A percentile compares a stretch with the other conserved stretches of the same genome.
phyloP scores from a whole-genome alignment of 192 early-diverging fungal species.

The Oehlia diaphana region DNA sequence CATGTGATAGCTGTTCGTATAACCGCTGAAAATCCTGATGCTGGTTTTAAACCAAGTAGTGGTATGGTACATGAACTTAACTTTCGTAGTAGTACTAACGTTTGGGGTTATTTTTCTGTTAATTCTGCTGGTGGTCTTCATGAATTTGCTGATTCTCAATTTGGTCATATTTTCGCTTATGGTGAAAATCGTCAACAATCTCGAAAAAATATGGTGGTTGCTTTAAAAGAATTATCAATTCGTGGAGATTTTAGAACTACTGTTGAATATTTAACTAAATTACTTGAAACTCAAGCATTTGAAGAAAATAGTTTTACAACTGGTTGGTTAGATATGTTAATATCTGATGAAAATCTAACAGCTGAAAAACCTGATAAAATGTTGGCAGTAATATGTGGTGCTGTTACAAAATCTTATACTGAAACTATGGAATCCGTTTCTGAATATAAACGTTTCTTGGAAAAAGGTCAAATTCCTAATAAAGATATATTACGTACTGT shows the following conservation, averaged over 20 bases:
- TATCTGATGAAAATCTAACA: slow-evolving; percentile 81
- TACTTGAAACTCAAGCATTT: slow-evolving; percentile 89
- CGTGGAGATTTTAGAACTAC: slow-evolving; percentile 98
- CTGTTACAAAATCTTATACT: slow-evolving; percentile 80
- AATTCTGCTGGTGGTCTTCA: slow-evolving; percentile 93
- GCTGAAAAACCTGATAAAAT: slow-evolving; percentile 89
- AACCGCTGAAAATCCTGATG: slow-evolving; percentile 99
- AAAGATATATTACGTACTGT: slow-evolving; percentile 72
- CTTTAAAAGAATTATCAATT: slow-evolving; percentile 96
- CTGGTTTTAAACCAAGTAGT: slow-evolving; percentile 97
- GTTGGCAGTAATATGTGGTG: slow-evolving; percentile 90
- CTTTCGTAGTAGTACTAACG: slow-evolving; percentile 92
- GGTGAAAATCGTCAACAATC: slow-evolving; percentile 92
- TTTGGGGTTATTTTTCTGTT: slow-evolving; percentile 99
- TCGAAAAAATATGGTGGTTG: slow-evolving; percentile 95
- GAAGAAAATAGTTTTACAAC: slow-evolving; percentile 90
- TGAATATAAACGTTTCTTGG: slow-evolving; percentile 81
- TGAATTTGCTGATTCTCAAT: slow-evolving; percentile 99
- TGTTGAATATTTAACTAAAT: slow-evolving; percentile 93
- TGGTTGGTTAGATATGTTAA: slow-evolving; percentile 93
- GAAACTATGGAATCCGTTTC: slow-evolving; percentile 60
- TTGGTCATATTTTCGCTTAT: slow-evolving; percentile 98
- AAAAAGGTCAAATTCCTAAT: slow-evolving; percentile 90
- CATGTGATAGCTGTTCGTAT: slow-evolving; percentile 98
- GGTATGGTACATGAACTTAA: slow-evolving; percentile 97